phyloP scores from a whole-genome alignment of 805 yeast genomes.

The Komagataella pastoris region DNA sequence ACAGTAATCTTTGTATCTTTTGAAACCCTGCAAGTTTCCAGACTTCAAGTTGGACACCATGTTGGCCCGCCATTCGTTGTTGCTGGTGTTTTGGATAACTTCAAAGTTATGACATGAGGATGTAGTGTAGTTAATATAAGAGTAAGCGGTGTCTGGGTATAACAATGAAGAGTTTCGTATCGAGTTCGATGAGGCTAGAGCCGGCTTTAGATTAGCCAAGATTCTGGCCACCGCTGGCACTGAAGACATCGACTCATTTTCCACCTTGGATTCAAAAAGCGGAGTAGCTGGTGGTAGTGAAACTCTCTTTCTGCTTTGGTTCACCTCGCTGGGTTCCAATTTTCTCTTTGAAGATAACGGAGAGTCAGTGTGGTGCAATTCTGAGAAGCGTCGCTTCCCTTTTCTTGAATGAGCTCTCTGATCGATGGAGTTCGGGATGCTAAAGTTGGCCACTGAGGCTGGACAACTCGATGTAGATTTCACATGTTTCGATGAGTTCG shows the following conservation, averaged over 20 bases:
- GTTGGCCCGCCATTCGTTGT: slow-evolving; percentile 30
- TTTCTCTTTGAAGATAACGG: not conserved
- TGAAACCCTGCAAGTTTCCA: slow-evolving; percentile 24
- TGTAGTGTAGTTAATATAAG: slow-evolving; percentile 11
- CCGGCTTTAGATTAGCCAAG: not conserved
- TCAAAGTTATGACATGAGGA: slow-evolving; percentile 10
- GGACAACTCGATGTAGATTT: not conserved
- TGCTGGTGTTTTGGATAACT: slow-evolving; percentile 22
- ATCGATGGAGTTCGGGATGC: not conserved
- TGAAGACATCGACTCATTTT: not conserved
- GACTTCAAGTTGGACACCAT: slow-evolving; percentile 25
- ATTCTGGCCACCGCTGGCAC: not conserved
- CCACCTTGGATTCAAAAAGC: not conserved
- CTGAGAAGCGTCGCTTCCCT: not conserved
- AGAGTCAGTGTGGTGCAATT: not conserved
- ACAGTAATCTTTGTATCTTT: slow-evolving; percentile 23
- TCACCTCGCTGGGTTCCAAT: not conserved
- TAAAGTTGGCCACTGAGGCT: not conserved
- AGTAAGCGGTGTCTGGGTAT: slow-evolving; percentile 23
- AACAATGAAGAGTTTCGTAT: slow-evolving; percentile 10
- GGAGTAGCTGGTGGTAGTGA: not conserved
- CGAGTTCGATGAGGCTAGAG: not conserved
- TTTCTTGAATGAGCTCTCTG: not conserved
- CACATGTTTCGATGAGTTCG: not conserved
- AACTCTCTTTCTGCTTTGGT: not conserved